phyloP scores from a whole-genome alignment of 306 rosid genomes.

The Senna tora region DNA sequence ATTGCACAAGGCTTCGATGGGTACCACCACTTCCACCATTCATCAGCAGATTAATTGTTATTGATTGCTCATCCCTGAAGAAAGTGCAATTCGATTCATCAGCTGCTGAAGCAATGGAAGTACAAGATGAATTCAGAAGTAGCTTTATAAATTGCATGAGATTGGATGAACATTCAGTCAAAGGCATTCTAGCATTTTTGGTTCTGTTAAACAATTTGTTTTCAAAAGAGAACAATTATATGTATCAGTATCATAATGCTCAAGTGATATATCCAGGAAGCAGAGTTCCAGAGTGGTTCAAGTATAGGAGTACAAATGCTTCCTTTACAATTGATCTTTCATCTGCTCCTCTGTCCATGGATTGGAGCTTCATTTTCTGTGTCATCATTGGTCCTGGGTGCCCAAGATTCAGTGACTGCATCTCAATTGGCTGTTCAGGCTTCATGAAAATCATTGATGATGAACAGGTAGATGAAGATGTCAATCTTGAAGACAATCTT shows the following conservation, averaged over 20 bases:
- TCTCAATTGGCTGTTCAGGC: too few species aligned
- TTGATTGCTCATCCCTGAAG: constrained; percentile 40
- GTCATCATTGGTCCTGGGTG: constrained; percentile 15
- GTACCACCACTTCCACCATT: too few species aligned
- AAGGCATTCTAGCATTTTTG: neutral
- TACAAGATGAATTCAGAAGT: constrained; percentile 9
- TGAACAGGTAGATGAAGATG: too few species aligned
- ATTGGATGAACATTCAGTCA: constrained; percentile 12
- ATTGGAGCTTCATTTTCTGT: constrained; percentile 29
- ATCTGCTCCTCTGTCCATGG: neutral
- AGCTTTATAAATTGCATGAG: constrained; percentile 29
- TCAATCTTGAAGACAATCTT: too few species aligned
- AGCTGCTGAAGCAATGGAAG: neutral
- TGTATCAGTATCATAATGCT: neutral
- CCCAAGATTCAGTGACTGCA: too few species aligned
- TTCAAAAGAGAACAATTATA: neutral
- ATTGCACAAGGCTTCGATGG: neutral
- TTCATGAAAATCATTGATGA: too few species aligned
- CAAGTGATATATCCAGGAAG: constrained; percentile 28
- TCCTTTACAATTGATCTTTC: constrained; percentile 15
- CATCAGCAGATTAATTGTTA: neutral
- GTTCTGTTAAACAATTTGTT: constrained; percentile 4
- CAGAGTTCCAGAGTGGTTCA: constrained; percentile 34
- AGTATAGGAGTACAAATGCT: neutral
- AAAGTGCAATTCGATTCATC: neutral